Evolutionary conservation across 192 early-diverging fungal genomes (phyloP), one percentile per base, ranked within the genome.

Genomic region (Helicostylum pulchrum): DNA sequence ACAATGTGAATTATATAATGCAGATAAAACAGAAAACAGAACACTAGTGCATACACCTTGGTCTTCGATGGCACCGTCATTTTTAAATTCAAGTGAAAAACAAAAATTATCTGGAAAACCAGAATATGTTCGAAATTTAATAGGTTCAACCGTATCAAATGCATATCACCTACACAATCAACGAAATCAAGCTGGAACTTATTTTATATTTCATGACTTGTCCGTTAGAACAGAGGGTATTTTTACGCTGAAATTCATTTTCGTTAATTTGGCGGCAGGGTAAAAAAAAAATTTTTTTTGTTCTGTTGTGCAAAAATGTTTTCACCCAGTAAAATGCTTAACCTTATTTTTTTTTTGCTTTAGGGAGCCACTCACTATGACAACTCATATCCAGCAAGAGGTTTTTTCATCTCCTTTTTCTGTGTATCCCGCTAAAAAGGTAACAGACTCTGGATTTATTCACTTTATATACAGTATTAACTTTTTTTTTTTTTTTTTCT

Each of bases 191-290:
- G 77, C 74, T 7, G 89, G 89, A 6, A 84, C 83, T 64, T 90
- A 84, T 64, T 90, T 90, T 77, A 83, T 83, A 43, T 90, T 88
- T 62, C 83, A 87, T 2, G 87, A 90, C 53, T 69, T 90, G 31
- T 85, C 85, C 17, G 87, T 90, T 21, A 75, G 89, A 7, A 85
- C 85, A 7, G 87, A 88, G 32, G 89, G 89, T 2, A 77, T 79
- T 11, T 90, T 88, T 49, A 78, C 78, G 0, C 71, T 90, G n/a
- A 85, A 83, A 39, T 90, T 90, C 60, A 77, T 77, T 34, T 71
- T 90, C 19, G 79, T 90, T 66, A 81, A 85, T 31, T 74, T 90
- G 48, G 49, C 56, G 11, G 48, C 31, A 21, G 12, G 42, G 17
- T 48, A 50, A 15, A 21, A 53, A 52, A 26, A 7, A 76, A 43